These are phyloP conservation scores for Ophiostoma ulmi DNA, from an alignment of 2,329 filamentous ascomycete species.

Conservation along the genomic window DNA sequence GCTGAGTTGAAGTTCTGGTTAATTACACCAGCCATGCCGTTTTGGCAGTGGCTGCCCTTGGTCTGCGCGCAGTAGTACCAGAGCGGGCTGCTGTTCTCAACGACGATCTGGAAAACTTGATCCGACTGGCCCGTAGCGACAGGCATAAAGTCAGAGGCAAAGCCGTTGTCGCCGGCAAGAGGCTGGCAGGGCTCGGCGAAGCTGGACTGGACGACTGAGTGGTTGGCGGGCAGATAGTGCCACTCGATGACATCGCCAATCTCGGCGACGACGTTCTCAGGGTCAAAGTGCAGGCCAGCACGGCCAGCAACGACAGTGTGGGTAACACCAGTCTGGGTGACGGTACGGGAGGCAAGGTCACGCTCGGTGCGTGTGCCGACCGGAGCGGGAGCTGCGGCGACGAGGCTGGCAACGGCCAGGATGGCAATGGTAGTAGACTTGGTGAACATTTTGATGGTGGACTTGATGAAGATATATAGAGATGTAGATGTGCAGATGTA, in stretches of 20 bases:
- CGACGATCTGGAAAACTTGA: constrained; percentile 43
- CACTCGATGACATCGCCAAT: constrained; percentile 51
- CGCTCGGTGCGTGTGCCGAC: constrained; percentile 25
- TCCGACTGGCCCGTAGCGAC: constrained; percentile 35
- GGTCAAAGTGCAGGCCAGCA: constrained; percentile 46
- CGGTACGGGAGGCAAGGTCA: constrained; percentile 34
- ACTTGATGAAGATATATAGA: not conserved
- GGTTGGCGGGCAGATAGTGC: constrained; percentile 49
- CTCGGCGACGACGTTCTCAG: constrained; percentile 45
- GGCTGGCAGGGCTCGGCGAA: constrained; percentile 43
- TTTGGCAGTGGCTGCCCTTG: constrained; percentile 20
- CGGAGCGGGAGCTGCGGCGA: constrained; percentile 33
- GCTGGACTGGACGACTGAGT: constrained; percentile 36
- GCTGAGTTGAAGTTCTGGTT: constrained; percentile 42
- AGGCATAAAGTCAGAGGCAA: constrained; percentile 43
- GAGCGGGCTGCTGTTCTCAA: constrained; percentile 38
- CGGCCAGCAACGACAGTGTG: constrained; percentile 45
- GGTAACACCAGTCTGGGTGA: constrained; percentile 38
- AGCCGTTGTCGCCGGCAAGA: constrained; percentile 35
- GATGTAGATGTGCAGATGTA: not conserved
- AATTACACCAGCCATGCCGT: constrained; percentile 31
- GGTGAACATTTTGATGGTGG: constrained; percentile 22
- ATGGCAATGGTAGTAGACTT: constrained; percentile 21
- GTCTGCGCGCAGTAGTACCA: constrained; percentile 27
- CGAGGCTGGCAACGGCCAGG: constrained; percentile 31